Percentiles rank a stretch among this genome's conserved stretches.
phyloP scores from a whole-genome alignment of 495 filamentous ascomycete genomes.

The Hyaloscypha finlandica region DNA sequence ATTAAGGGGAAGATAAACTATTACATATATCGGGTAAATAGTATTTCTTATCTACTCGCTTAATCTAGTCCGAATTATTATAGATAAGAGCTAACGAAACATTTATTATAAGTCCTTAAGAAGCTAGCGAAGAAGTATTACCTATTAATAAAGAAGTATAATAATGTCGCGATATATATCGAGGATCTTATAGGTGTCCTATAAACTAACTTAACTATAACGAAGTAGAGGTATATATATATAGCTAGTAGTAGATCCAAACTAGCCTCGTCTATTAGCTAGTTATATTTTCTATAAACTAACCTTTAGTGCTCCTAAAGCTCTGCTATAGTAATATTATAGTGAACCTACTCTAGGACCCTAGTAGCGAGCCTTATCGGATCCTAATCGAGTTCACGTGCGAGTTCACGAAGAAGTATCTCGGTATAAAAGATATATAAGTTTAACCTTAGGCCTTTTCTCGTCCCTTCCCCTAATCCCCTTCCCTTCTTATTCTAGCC shows the following conservation, averaged over 20 bases:
- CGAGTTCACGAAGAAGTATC: constrained; percentile 39
- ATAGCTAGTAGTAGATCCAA: neutral
- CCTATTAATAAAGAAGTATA: constrained; percentile 26
- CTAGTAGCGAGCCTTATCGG: constrained; percentile 31
- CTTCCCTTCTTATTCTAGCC: neutral
- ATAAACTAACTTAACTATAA: constrained; percentile 36
- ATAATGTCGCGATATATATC: constrained; percentile 39
- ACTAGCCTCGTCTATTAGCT: constrained; percentile 11
- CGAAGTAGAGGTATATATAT: constrained; percentile 39
- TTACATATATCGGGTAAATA: constrained; percentile 34
- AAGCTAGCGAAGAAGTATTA: constrained; percentile 33
- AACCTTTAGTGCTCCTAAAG: too few species aligned
- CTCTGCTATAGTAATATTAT: neutral
- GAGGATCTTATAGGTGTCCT: constrained; percentile 41
- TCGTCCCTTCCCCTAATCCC: too few species aligned
- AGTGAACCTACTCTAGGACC: constrained; percentile 39
- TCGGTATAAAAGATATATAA: constrained; percentile 17
- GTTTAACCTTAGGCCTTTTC: constrained; percentile 11
- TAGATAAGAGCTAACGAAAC: constrained; percentile 12
- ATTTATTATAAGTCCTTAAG: constrained; percentile 23
- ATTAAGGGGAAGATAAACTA: constrained; percentile 45
- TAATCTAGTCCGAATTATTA: constrained; percentile 3
- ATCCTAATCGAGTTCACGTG: constrained; percentile 39
- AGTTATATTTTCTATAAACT: too few species aligned
- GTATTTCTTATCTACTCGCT: constrained; percentile 20